Base-by-base conservation (phyloP, 495 filamentous ascomycete genomes). In the Talaromyces liani region DNA sequence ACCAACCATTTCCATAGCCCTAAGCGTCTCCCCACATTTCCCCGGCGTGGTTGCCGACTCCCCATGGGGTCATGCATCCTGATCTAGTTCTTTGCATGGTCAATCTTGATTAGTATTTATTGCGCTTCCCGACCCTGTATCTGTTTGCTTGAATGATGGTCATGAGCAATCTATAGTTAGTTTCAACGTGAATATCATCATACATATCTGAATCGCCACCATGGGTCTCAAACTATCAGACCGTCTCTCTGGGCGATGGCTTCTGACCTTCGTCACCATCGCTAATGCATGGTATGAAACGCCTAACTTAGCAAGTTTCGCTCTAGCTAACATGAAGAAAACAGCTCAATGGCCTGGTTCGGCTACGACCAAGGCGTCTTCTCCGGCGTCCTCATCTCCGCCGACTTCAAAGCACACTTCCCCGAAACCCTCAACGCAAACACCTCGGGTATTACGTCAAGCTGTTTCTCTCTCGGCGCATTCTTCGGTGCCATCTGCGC, bases 301-400 rank as follows among this genome's bases (percentile, higher is more conserved):
- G 12, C 2, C 14, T 14, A n/a, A 6, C 8, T 24, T 25, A 18
- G n/a, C 7, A 33, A 29, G 4, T 36, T 8, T 2, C 9, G 6
- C 31, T 12, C 41, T 14, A 41, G 25, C 16, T 61, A 53, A 55
- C 29, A 29, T 27, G 10, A 33, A 20, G 20, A 8, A 33, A 27
- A 55, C 18, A 65, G 63, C 18, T 74, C 69, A 22, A 67, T 71
- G 69, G 70, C 70, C 16, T 70, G 70, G 63, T 72, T 72, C 56
- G 72, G 70, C 39, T 72, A 74, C 41, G 70, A 72, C 61, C 69
- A 74, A 66, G 73, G 72, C n/a, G 64, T 71, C 20, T 74, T 73
- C 58, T 66, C 69, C 5, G 72, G 72, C 22, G 67, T 67, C 25
- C 63, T 74, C 18, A 75, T 74, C 61, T 69, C 69, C 36, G 58